These are phyloP conservation scores for Pichia sp. DNA, from an alignment of 1,139 yeast species.

Conservation along the genomic window DNA sequence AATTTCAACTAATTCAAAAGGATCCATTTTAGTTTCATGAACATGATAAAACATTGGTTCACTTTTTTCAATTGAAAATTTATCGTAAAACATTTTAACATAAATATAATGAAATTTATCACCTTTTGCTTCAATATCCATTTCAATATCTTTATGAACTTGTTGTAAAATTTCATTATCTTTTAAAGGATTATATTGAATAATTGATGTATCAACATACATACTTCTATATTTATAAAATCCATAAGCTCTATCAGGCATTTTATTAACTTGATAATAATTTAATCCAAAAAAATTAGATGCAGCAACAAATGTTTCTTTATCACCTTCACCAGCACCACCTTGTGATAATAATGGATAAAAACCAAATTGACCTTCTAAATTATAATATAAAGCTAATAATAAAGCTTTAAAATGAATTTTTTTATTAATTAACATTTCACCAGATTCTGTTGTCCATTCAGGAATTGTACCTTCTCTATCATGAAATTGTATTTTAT, in stretches of 20 bases:
- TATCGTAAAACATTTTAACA: constrained; percentile 15
- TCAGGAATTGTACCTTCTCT: constrained; percentile 54
- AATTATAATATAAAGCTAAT: constrained; percentile 52
- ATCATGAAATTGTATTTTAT: constrained; percentile 43
- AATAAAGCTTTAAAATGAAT: constrained; percentile 46
- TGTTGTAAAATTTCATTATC: constrained; percentile 37
- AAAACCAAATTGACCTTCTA: constrained; percentile 49
- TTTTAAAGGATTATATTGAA: constrained; percentile 58
- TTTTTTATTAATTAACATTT: constrained; percentile 47
- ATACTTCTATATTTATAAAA: constrained; percentile 24
- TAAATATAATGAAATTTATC: constrained; percentile 21
- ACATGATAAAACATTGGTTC: constrained; percentile 27
- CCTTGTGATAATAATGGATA: constrained; percentile 54
- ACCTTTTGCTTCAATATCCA: constrained; percentile 9
- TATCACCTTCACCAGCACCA: constrained; percentile 59
- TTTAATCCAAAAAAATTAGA: constrained; percentile 46
- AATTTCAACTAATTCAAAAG: constrained; percentile 17
- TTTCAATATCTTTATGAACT: constrained; percentile 13
- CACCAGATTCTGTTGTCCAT: constrained; percentile 60
- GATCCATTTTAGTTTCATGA: constrained; percentile 27
- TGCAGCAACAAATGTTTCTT: constrained; percentile 61
- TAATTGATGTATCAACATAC: constrained; percentile 40
- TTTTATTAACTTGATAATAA: constrained; percentile 47
- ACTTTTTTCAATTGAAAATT: constrained; percentile 16
- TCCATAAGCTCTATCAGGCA: constrained; percentile 29